A percentile compares a stretch with the other conserved stretches of the same genome.
phyloP scores from a whole-genome alignment of 805 yeast species.

The Wickerhamiella spandovensis region DNA sequence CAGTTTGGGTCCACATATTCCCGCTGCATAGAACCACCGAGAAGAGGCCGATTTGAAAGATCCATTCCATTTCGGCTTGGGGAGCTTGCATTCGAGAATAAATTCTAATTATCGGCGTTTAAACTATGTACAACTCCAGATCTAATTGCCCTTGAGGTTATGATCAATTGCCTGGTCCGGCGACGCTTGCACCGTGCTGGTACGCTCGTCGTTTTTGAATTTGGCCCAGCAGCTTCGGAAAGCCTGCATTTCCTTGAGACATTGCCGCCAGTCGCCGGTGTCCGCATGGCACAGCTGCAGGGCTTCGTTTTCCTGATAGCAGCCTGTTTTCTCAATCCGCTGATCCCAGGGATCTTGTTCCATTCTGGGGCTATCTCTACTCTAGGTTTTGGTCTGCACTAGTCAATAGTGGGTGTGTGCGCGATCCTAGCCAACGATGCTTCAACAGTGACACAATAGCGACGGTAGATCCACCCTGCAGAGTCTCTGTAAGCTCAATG shows the following conservation, averaged over 20 bases:
- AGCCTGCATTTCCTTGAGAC: constrained; percentile 47
- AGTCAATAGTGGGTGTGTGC: too few species aligned
- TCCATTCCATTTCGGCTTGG: too few species aligned
- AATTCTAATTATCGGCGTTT: too few species aligned
- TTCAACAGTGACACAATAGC: too few species aligned
- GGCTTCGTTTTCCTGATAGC: constrained; percentile 56
- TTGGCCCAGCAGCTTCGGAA: constrained; percentile 52
- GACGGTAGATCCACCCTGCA: too few species aligned
- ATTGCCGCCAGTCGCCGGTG: constrained; percentile 68
- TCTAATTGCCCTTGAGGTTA: constrained; percentile 6
- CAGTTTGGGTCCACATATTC: not conserved
- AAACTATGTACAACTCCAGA: too few species aligned
- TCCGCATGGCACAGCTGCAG: constrained; percentile 71
- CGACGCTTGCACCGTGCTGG: constrained; percentile 7
- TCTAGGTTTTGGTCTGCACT: too few species aligned
- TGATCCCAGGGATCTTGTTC: constrained; percentile 36
- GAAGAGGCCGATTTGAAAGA: too few species aligned
- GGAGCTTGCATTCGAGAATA: too few species aligned
- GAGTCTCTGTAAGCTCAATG: constrained; percentile 28
- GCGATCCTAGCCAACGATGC: too few species aligned
- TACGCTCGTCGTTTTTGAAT: constrained; percentile 40
- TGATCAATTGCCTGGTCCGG: constrained; percentile 5
- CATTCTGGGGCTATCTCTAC: too few species aligned
- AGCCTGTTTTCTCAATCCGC: constrained; percentile 63
- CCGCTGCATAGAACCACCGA: not conserved